Conservation (phyloP, 169 alveolate species). For the Pseudocohnilembus persalinus region DNA sequence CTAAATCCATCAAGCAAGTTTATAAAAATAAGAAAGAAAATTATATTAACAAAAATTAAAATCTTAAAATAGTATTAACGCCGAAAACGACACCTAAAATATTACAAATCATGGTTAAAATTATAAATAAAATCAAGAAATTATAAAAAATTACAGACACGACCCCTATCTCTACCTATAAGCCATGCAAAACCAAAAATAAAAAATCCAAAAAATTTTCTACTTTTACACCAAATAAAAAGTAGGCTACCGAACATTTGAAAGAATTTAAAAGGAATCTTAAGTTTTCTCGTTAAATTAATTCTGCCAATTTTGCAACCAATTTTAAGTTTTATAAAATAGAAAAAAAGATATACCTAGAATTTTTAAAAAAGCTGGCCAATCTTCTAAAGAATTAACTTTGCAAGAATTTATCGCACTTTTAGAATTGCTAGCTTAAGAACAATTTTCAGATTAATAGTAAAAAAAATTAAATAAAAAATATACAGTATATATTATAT, state of each 20-base stretch:
- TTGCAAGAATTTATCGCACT: not conserved
- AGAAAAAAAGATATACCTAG: not conserved
- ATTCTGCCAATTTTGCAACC: not conserved
- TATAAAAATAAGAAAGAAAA: too few species aligned
- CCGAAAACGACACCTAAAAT: too few species aligned
- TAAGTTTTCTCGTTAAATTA: not conserved
- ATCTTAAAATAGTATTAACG: too few species aligned
- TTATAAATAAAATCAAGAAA: too few species aligned
- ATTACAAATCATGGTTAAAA: too few species aligned
- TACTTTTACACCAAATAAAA: not conserved
- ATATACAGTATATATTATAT: too few species aligned
- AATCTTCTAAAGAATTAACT: not conserved
- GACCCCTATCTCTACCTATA: not conserved
- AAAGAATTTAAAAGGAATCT: not conserved
- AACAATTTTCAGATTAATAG: not conserved
- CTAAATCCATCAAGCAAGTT: too few species aligned
- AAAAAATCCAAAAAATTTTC: too few species aligned
- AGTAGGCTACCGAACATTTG: not conserved
- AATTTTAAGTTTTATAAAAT: not conserved
- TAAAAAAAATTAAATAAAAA: too few species aligned
- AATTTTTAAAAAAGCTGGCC: not conserved
- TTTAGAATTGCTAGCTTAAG: not conserved
- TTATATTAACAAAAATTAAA: too few species aligned
- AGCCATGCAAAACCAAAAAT: not conserved
- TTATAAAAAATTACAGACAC: too few species aligned